Conservation (phyloP, 352 stramenopile species). For the Blastocystis hominis region DNA sequence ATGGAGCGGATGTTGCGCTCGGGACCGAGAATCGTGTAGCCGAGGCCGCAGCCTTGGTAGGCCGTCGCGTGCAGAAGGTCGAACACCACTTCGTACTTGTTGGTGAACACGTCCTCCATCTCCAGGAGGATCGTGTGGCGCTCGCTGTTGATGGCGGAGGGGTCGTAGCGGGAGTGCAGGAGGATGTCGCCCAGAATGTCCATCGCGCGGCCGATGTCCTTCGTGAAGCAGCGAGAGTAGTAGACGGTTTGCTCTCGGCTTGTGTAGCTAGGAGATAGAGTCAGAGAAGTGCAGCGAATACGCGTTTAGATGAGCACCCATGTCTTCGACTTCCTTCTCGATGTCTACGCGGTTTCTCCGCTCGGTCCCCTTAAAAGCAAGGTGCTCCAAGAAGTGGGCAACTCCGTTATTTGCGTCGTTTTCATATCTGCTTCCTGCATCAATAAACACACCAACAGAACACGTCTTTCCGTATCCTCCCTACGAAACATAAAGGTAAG, state of each 20-base stretch:
- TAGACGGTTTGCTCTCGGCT: slow-evolving; percentile 99
- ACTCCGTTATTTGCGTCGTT: slow-evolving; percentile 93
- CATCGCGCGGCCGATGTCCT: slow-evolving; percentile 87
- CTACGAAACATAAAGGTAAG: slow-evolving; percentile 41
- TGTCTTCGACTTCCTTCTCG: slow-evolving; percentile 99
- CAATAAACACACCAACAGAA: slow-evolving; percentile 92
- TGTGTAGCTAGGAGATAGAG: slow-evolving; percentile 73
- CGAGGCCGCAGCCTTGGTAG: slow-evolving; percentile 89
- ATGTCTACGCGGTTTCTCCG: slow-evolving; percentile 90
- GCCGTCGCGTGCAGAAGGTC: slow-evolving; percentile 97
- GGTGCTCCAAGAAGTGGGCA: slow-evolving; percentile 99
- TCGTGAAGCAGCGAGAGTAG: slow-evolving; percentile 99
- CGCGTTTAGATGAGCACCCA: slow-evolving; percentile 89
- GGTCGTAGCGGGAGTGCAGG: slow-evolving; percentile 86
- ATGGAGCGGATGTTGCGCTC: slow-evolving; percentile 88
- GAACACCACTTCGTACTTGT: slow-evolving; percentile 82
- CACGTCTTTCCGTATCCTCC: slow-evolving; percentile 88
- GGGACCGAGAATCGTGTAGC: slow-evolving; percentile 93
- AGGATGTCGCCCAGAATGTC: slow-evolving; percentile 98
- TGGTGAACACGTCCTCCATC: slow-evolving; percentile 81
- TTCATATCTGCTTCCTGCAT: slow-evolving; percentile 91
- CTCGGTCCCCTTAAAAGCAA: slow-evolving; percentile 98
- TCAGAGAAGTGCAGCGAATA: slow-evolving; percentile 5
- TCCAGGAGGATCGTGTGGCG: slow-evolving; percentile 96
- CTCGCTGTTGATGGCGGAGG: slow-evolving; percentile 86